Evolutionary conservation across 73 alveolate species (phyloP), one percentile per base, ranked within the genome.

Genomic region (Blepharisma japonicum): DNA sequence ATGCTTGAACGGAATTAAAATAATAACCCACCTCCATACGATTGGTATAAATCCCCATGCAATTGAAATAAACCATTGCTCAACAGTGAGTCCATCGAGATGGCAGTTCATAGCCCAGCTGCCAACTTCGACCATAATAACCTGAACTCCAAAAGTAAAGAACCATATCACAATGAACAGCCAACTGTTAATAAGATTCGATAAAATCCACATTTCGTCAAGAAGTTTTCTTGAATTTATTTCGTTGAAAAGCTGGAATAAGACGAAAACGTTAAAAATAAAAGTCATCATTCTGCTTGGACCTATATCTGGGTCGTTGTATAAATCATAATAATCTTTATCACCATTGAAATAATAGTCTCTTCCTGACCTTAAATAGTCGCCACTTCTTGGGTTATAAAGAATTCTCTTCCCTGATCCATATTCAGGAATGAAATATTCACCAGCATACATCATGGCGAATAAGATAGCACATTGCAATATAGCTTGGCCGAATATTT

Each of bases 201-300:
- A 83, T 55, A 93, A 95, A 45, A 91, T 82, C 68, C 92, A 92
- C 45, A 88, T 53, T 76, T 95, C 97, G 77, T 95, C 99, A 77
- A 86, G 83, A 50, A 94, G 95, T 32, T 87, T 85, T 82, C 98
- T 83, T 23, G 98, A 84, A 77, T 94, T 94, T 46, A 95, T 25
- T 79, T 91, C 87, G 78, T 94, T 94, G 71, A 94, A 94, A 42
- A 95, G 74, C 77, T 94, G 95, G 84, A 94, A 68, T 80, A 81
- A 39, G 20, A 94, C 98, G 71, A 94, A 94, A 6, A 85, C 78
- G 71, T 94, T 95, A 77, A 95, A 95, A 56, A 94, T 88, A 38
- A 86, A 54, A 39, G 99, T 89, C 89, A 94, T 85, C 87, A n/a
- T 90, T 89, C 55, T 82, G 82, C 56, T 89, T 82, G 49, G 80